Conservation (phyloP, 768 basidiomycete species). For the Suillus subaureus region DNA sequence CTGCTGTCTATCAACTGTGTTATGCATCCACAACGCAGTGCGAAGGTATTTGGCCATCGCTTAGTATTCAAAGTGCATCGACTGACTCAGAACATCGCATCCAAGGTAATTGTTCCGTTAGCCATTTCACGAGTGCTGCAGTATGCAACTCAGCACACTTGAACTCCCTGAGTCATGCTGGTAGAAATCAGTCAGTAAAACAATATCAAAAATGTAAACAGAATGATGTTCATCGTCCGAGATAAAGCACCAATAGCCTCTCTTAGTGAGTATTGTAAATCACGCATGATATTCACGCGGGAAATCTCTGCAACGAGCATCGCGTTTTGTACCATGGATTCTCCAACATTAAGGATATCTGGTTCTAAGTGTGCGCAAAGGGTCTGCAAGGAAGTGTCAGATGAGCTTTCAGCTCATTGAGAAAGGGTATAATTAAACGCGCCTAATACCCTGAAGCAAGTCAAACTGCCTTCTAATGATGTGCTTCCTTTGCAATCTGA, state of each 20-base stretch:
- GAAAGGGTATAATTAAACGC: background rate
- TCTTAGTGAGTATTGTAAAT: background rate
- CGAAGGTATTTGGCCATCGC: background rate
- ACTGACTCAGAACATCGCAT: background rate
- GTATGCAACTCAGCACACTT: background rate
- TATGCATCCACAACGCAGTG: background rate
- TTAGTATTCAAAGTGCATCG: background rate
- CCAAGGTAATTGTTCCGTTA: background rate
- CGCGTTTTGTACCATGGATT: background rate
- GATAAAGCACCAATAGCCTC: background rate
- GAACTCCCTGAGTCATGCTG: background rate
- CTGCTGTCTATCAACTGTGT: background rate
- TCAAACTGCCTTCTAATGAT: background rate
- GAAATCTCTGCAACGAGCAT: background rate
- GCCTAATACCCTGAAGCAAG: background rate
- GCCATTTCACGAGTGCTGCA: background rate
- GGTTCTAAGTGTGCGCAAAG: background rate
- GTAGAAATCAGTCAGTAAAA: background rate
- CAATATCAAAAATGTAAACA: background rate
- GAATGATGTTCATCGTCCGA: background rate
- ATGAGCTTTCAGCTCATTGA: background rate
- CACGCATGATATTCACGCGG: background rate
- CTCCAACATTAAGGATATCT: background rate
- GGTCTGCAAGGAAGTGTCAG: background rate
- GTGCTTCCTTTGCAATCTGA: background rate